Conservation (phyloP, 2,329 filamentous ascomycete genomes). For the Beauveria pseudobassiana region DNA sequence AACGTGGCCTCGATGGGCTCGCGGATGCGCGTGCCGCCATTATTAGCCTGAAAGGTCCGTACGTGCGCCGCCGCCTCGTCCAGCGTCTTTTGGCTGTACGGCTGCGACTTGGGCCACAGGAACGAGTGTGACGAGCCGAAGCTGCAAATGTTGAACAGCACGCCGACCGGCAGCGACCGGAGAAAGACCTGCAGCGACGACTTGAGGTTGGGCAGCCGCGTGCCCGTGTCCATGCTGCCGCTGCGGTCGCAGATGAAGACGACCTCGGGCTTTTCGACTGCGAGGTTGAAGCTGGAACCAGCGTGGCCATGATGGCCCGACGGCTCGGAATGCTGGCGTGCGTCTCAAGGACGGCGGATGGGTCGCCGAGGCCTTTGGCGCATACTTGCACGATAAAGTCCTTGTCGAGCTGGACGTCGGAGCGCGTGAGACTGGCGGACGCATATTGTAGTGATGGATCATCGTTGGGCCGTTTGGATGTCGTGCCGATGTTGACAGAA, state of each 20-base stretch:
- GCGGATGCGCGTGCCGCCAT: conserved; percentile 48
- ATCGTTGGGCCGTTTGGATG: conserved; percentile 30
- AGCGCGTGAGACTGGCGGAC: conserved; percentile 51
- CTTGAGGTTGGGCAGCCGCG: conserved; percentile 44
- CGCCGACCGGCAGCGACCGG: conserved; percentile 55
- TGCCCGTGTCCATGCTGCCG: conserved; percentile 49
- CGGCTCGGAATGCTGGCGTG: conserved; percentile 56
- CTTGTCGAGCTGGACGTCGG: conserved; percentile 44
- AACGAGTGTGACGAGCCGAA: conserved; percentile 46
- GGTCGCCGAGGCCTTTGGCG: conserved; percentile 51
- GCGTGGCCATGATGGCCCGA: conserved; percentile 60
- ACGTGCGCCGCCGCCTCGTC: conserved; percentile 36
- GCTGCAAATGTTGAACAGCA: conserved; percentile 64
- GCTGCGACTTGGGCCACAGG: conserved; percentile 39
- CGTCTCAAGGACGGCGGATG: conserved; percentile 57
- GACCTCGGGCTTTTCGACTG: conserved; percentile 49
- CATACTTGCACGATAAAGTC: conserved; percentile 63
- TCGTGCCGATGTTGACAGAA: conserved; percentile 54
- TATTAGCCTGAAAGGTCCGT: conserved; percentile 34
- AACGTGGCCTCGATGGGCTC: conserved; percentile 37
- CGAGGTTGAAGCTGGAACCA: conserved; percentile 62
- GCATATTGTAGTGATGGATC: conserved; percentile 50
- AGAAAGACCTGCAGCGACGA: conserved; percentile 52
- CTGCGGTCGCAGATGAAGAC: conserved; percentile 68
- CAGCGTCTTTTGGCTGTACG: conserved; percentile 38